These are phyloP conservation scores for Triadica sebifera DNA, from an alignment of 345 rosid species.

Conservation along the genomic window DNA sequence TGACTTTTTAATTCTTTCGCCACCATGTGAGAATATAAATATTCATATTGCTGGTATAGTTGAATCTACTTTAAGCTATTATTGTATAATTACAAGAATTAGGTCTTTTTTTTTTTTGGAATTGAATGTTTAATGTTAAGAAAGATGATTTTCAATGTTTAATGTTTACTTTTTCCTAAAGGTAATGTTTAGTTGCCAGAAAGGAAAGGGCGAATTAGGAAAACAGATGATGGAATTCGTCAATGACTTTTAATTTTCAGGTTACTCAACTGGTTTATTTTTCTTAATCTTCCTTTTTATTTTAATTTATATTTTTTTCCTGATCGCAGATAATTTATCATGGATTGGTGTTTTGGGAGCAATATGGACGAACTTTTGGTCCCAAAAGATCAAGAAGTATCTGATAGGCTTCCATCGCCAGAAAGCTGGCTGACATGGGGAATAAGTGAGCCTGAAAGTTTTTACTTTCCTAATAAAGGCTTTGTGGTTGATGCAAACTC, in stretches of 20 bases:
- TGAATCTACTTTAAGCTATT: neutral
- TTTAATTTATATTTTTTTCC: neutral
- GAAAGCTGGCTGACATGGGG: constrained; percentile 53
- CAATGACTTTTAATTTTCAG: neutral
- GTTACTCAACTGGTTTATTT: neutral
- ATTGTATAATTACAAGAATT: neutral
- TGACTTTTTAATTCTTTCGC: neutral
- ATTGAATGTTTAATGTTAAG: no score
- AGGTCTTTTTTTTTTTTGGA: no score
- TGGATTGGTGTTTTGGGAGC: constrained; percentile 46
- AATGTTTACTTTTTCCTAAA: no score
- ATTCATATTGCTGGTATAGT: neutral
- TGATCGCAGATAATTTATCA: constrained; percentile 29
- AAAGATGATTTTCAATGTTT: no score
- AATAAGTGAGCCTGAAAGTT: constrained; percentile 18
- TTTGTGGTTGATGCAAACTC: constrained; percentile 5
- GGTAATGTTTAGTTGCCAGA: neutral
- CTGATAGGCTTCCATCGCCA: constrained; percentile 49
- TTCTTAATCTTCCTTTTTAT: neutral
- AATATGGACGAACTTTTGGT: constrained; percentile 42
- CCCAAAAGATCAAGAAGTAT: constrained; percentile 40
- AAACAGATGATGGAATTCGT: neutral
- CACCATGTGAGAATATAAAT: neutral
- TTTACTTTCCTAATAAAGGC: constrained; percentile 27
- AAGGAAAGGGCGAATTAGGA: neutral